Percentiles rank a stretch among this genome's conserved stretches.
Evolutionary conservation across 1,284 basidiomycete genomes (phyloP).

Genomic region (Termitomyces sp.): DNA sequence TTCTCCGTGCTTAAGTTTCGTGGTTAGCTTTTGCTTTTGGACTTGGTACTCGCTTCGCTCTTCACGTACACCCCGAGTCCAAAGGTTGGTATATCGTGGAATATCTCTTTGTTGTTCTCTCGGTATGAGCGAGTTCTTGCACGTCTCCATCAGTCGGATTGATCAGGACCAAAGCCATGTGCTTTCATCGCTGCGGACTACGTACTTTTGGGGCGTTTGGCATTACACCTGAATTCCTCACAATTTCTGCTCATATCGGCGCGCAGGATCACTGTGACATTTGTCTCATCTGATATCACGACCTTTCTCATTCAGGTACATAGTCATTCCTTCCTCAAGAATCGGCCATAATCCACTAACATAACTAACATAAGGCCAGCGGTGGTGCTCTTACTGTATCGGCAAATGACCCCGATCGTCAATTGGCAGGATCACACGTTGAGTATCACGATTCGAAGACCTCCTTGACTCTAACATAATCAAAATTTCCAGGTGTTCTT

Average conservation of each 20-base stretch:
- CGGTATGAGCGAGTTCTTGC: conserved; percentile 35
- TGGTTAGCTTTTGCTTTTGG: conserved; percentile 46
- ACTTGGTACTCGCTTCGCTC: conserved; percentile 45
- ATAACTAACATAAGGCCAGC: conserved; percentile 29
- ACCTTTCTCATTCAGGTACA: conserved; percentile 65
- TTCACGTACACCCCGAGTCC: conserved; percentile 41
- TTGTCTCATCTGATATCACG: conserved; percentile 55
- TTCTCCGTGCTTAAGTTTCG: background rate
- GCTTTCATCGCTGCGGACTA: conserved; percentile 77
- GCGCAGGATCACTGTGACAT: conserved; percentile 47
- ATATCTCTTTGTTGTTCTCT: conserved; percentile 62
- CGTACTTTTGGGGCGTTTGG: conserved; percentile 60
- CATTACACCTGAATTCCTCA: conserved; percentile 45
- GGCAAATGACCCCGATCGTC: conserved; percentile 26
- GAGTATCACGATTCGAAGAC: conserved; percentile 12
- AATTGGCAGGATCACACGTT: conserved; percentile 33
- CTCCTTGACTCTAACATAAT: background rate
- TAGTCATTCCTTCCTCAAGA: background rate
- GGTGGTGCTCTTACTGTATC: conserved; percentile 39
- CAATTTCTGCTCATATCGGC: conserved; percentile 52
- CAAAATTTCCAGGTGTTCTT: conserved; percentile 48
- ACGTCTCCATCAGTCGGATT: conserved; percentile 4
- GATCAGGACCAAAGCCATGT: conserved; percentile 44
- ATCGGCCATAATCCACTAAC: background rate
- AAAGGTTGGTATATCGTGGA: conserved; percentile 53